Percentiles rank a stretch among this genome's conserved stretches.
phyloP scores from a whole-genome alignment of 164 flowering plant genomes.

The Aristolochia californica region DNA sequence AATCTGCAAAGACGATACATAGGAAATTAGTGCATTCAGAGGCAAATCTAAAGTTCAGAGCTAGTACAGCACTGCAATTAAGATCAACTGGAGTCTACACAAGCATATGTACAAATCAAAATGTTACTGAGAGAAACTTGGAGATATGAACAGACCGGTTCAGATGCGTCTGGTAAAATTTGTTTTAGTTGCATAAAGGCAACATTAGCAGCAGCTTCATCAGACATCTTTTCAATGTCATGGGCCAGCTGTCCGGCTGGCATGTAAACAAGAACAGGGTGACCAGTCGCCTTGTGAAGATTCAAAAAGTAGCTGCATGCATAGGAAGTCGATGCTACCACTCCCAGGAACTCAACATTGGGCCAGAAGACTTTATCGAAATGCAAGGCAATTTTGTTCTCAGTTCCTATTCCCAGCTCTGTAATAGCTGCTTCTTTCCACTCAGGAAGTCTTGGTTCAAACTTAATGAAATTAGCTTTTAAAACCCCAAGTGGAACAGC shows the following conservation, averaged over 20 bases:
- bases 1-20: slow-evolving; percentile 36
- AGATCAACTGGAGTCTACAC: no score
- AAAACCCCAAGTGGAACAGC: slow-evolving; percentile 85
- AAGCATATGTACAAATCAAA: neutral
- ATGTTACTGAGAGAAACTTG: neutral
- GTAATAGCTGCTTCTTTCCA: slow-evolving; percentile 86
- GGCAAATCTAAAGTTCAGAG: no score
- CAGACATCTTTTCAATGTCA: slow-evolving; percentile 86
- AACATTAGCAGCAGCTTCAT: slow-evolving; percentile 85
- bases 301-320: slow-evolving; percentile 90
- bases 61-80: no score
- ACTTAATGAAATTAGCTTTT: slow-evolving; percentile 45
- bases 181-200: slow-evolving; percentile 70
- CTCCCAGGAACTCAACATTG: slow-evolving; percentile 91
- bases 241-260: slow-evolving; percentile 82
- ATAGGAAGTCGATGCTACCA: slow-evolving; percentile 74
- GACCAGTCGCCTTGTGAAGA: slow-evolving; percentile 94
- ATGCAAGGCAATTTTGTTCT: slow-evolving; percentile 81
- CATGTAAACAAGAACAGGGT: slow-evolving; percentile 91
- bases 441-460: slow-evolving; percentile 84
- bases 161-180: slow-evolving; percentile 79
- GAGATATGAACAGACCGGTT: slow-evolving; percentile 39
- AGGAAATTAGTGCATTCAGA: no score
- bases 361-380: slow-evolving; percentile 94
- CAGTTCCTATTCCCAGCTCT: slow-evolving; percentile 78